Evolutionary conservation across 176 grass and related monocot species (phyloP).

Genomic region (Alloteropsis semialata): DNA sequence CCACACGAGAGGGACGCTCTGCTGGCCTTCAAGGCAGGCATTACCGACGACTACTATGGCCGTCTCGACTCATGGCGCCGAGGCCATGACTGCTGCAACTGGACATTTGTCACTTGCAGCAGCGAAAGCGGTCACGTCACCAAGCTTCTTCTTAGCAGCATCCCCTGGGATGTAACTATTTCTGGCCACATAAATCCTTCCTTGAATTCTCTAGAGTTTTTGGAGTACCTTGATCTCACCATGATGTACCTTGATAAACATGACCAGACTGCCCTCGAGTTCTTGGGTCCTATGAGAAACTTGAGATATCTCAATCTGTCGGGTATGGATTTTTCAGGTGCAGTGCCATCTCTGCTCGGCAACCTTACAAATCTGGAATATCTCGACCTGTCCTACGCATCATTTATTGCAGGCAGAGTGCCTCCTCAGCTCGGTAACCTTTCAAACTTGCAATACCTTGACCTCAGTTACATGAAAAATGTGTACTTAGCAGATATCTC

Average conservation of each 20-base stretch:
- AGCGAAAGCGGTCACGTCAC: not conserved
- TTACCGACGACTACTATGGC: not conserved
- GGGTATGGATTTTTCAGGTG: not conserved
- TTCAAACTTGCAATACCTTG: not conserved
- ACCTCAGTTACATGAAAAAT: not conserved
- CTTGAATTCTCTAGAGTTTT: not conserved
- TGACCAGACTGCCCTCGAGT: not conserved
- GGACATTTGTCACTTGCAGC: constrained; percentile 22
- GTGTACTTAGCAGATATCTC: not conserved
- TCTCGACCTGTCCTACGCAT: not conserved
- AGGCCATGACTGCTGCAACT: constrained; percentile 21
- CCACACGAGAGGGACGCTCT: constrained; percentile 1
- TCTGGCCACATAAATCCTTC: constrained; percentile 31
- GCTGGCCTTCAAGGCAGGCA: constrained; percentile 21
- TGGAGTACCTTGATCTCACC: constrained; percentile 31
- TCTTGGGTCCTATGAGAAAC: not conserved
- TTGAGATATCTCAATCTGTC: not conserved
- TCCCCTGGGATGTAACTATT: not conserved
- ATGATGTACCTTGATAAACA: not conserved
- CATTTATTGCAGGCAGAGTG: not conserved
- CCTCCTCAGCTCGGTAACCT: constrained; percentile 14
- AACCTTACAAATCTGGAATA: not conserved
- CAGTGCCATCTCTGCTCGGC: not conserved
- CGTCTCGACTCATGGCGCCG: constrained; percentile 1
- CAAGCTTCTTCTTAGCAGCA: constrained; percentile 2